A percentile compares a stretch with the other conserved stretches of the same genome.
Evolutionary conservation across 78 protist species (phyloP).

Genomic region (Paratrimastix pyriformis): DNA sequence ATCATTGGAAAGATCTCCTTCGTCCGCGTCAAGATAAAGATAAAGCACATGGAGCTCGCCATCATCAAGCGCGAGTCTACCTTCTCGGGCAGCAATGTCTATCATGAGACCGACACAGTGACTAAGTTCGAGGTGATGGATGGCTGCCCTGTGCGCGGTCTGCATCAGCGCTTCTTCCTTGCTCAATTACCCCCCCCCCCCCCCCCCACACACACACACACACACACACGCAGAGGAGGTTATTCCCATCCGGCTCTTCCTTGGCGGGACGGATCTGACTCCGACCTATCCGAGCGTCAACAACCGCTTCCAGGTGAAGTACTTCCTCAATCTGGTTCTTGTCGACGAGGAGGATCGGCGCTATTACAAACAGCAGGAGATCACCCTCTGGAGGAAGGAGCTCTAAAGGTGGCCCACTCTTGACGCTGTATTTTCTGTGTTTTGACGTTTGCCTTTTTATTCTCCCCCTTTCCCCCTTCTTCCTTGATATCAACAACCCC

Average conservation of each 20-base stretch:
- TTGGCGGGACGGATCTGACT: conserved; percentile 71
- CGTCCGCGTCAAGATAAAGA: conserved; percentile 63
- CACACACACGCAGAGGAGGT: conserved; percentile 55
- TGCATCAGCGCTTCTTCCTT: not conserved
- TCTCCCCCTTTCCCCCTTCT: too few species aligned
- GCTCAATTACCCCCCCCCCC: not conserved
- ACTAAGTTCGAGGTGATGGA: conserved; percentile 96
- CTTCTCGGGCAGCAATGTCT: not conserved
- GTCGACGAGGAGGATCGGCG: conserved; percentile 55
- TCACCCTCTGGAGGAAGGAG: conserved; percentile 42
- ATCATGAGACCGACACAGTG: conserved; percentile 69
- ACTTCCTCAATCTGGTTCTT: conserved; percentile 60
- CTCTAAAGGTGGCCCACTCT: too few species aligned
- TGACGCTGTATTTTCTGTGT: too few species aligned
- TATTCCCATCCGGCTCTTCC: conserved; percentile 90
- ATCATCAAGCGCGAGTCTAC: conserved; percentile 76
- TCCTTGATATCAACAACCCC: too few species aligned
- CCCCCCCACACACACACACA: not conserved
- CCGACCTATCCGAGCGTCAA: conserved; percentile 81
- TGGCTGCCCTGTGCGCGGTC: conserved; percentile 81
- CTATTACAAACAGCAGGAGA: conserved; percentile 46
- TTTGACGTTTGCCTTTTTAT: too few species aligned
- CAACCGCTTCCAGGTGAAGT: conserved; percentile 63
- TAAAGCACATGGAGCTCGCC: conserved; percentile 82
- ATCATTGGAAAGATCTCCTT: conserved; percentile 83